Conservation (phyloP, 768 basidiomycete genomes). For the Psilocybe sp. region DNA sequence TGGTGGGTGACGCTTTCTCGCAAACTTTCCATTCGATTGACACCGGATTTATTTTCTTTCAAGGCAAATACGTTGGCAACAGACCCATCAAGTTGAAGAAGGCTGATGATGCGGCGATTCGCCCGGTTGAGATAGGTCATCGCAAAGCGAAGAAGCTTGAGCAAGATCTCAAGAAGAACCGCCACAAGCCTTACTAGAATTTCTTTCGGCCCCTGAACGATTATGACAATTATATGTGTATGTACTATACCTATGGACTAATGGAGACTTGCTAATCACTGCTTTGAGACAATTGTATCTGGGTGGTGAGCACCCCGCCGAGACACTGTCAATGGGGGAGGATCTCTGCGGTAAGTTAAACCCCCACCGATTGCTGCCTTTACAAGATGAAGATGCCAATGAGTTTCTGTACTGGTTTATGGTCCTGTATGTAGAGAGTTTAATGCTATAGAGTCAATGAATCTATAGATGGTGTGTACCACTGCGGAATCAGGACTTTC, state of each 20-base stretch:
- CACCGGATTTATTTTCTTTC: slow-evolving; percentile 7
- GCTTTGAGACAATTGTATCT: slow-evolving; percentile 4
- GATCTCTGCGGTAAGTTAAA: no score
- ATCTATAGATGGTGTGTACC: no score
- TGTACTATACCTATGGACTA: slow-evolving; percentile 15
- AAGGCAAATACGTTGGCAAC: slow-evolving; percentile 97
- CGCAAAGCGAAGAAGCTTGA: slow-evolving; percentile 90
- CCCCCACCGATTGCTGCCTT: no score
- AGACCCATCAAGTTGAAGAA: slow-evolving; percentile 96
- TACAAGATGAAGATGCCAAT: no score
- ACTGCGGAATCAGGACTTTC: no score
- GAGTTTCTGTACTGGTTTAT: no score
- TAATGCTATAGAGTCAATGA: no score
- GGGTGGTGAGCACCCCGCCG: neutral
- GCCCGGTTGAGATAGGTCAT: slow-evolving; percentile 91
- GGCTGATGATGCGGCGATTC: slow-evolving; percentile 81
- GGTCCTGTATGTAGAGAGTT: no score
- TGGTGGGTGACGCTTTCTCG: slow-evolving; percentile 48
- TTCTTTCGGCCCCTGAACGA: neutral
- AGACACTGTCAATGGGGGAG: no score
- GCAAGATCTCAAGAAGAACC: slow-evolving; percentile 89
- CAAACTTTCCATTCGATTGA: neutral
- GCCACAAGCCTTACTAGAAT: slow-evolving; percentile 73
- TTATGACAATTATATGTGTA: slow-evolving; percentile 7
- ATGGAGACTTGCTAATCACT: slow-evolving; percentile 15